Evolutionary conservation across 1,284 basidiomycete genomes (phyloP).

Genomic region (Anthracocystis setariae): DNA sequence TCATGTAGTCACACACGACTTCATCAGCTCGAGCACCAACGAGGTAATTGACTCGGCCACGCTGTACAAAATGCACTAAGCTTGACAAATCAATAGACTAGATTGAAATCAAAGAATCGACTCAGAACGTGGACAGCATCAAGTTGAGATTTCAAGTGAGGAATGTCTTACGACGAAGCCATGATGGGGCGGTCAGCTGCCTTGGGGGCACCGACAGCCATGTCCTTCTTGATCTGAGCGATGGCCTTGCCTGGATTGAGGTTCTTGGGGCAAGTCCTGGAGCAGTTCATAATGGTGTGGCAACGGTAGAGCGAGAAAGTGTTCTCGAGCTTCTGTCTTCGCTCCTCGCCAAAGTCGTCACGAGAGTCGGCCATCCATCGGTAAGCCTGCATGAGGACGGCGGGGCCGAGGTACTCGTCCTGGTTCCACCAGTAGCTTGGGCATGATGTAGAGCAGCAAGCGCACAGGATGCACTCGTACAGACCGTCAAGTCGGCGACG

Average conservation of each 20-base stretch:
- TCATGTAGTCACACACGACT: conserved; percentile 39
- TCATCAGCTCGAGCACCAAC: conserved; percentile 27
- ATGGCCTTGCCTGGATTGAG: conserved; percentile 74
- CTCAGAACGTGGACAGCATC: conserved; percentile 6
- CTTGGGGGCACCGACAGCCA: conserved; percentile 62
- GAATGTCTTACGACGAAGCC: conserved; percentile 39
- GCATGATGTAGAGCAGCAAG: conserved; percentile 91
- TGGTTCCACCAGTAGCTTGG: conserved; percentile 97
- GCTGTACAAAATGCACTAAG: conserved; percentile 31
- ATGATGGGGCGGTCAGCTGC: conserved; percentile 59
- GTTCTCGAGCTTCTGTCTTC: conserved; percentile 93
- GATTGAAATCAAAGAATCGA: conserved; percentile 8
- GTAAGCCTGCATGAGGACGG: conserved; percentile 83
- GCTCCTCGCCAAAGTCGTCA: conserved; percentile 81
- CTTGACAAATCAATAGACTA: neutral
- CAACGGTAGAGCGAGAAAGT: conserved; percentile 85
- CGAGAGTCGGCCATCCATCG: conserved; percentile 98
- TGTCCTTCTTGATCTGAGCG: conserved; percentile 66
- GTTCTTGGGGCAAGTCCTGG: conserved; percentile 93
- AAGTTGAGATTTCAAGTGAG: neutral
- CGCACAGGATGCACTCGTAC: conserved; percentile 77
- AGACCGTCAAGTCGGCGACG: conserved; percentile 95
- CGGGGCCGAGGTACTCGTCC: conserved; percentile 96
- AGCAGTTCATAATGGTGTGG: conserved; percentile 93
- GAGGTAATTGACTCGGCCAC: conserved; percentile 25